These are phyloP conservation scores for Euphorbia tirucalli DNA, from an alignment of 345 rosid genomes.

Conservation along the genomic window DNA sequence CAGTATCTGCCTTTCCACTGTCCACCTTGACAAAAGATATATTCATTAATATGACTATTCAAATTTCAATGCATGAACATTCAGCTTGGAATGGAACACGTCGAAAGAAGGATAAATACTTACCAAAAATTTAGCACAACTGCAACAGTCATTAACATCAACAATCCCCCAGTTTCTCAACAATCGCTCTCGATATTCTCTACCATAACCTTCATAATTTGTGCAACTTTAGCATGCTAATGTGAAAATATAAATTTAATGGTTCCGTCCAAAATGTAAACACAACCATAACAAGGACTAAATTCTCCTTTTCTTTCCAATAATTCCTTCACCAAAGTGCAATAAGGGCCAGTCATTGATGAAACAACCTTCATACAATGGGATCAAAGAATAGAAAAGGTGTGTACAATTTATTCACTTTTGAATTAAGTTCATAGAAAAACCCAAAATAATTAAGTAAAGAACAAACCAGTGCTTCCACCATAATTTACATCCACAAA, in stretches of 20 bases:
- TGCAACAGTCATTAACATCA: conserved; percentile 94
- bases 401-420: neutral
- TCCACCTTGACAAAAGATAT: conserved; percentile 54
- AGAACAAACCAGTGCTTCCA: conserved; percentile 93
- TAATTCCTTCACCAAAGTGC: neutral
- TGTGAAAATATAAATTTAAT: neutral
- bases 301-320: neutral
- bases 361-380: neutral
- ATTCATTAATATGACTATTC: conserved; percentile 6
- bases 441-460: neutral
- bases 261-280: neutral
- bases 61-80: neutral
- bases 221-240: conserved; percentile 3
- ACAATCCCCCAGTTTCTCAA: conserved; percentile 80
- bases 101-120: neutral
- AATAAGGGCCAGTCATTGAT: neutral
- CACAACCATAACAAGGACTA: neutral
- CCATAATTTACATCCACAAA: conserved; percentile 94
- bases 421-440: neutral
- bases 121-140: conserved; percentile 91
- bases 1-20: conserved; percentile 65
- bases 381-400: neutral
- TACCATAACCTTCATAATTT: conserved; percentile 71
- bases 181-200: conserved; percentile 90
- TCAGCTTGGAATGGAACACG: neutral